A percentile compares a stretch with the other conserved stretches of the same genome.
phyloP scores from a whole-genome alignment of 192 early-diverging fungal species.

The Allomyces arbusculus region DNA sequence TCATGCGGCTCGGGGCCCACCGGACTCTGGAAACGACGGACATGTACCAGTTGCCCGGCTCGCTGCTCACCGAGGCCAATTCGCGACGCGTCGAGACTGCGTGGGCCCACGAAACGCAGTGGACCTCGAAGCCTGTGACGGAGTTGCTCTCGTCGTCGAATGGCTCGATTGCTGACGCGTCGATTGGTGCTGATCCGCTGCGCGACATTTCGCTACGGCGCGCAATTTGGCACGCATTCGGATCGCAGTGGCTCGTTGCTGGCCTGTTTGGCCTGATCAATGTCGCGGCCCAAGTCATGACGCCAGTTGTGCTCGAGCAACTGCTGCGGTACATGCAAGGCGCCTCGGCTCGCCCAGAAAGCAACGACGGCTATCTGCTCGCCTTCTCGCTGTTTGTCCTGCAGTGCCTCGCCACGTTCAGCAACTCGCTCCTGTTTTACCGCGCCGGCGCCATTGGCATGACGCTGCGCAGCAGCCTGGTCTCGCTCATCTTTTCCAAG shows the following conservation, averaged over 20 bases:
- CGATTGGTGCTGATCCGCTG: too few relatives aligned
- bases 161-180: too few relatives aligned
- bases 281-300: constrained; percentile 3
- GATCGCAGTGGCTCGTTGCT: constrained; percentile 8
- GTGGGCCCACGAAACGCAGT: too few relatives aligned
- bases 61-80: background rate
- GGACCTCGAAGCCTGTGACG: too few relatives aligned
- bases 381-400: constrained; percentile 6
- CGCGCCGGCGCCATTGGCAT: constrained; percentile 15
- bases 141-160: too few relatives aligned
- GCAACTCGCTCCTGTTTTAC: constrained; percentile 9
- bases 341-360: background rate
- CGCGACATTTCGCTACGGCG: background rate
- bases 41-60: constrained; percentile 21
- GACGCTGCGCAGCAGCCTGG: constrained; percentile 23
- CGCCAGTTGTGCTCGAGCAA: constrained; percentile 6
- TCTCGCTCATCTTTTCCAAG: constrained; percentile 34
- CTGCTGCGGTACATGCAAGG: constrained; percentile 7
- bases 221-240: background rate
- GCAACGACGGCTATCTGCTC: constrained; percentile 5
- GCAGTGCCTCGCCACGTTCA: constrained; percentile 4
- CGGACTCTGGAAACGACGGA: constrained; percentile 38
- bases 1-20: constrained; percentile 39
- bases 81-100: too few relatives aligned
- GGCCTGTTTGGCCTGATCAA: constrained; percentile 5